Evolutionary conservation across 2,329 filamentous ascomycete genomes (phyloP).

Genomic region (Grosmannia huntii): DNA sequence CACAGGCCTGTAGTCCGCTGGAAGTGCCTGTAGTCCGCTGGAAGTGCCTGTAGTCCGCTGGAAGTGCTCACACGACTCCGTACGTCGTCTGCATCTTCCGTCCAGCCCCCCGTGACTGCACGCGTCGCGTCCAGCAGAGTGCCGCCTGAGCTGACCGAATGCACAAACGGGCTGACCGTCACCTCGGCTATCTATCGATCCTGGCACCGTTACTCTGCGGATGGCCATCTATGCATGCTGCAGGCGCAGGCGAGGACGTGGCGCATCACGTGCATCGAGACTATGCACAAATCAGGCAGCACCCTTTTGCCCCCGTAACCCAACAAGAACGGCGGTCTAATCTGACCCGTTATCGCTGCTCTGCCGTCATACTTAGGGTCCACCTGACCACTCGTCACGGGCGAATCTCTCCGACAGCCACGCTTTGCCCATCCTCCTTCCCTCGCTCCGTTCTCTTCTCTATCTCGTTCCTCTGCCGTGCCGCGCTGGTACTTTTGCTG

Average conservation of each 20-base stretch:
- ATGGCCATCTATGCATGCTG: no score
- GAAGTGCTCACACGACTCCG: no score
- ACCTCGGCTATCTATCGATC: no score
- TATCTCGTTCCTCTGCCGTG: neutral
- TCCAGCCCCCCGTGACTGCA: neutral
- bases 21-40: no score
- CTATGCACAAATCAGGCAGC: no score
- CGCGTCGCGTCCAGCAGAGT: neutral
- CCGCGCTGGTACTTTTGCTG: neutral
- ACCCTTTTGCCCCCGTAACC: neutral
- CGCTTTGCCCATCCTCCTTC: neutral
- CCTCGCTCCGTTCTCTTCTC: neutral
- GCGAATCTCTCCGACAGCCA: neutral
- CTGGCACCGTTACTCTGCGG: no score
- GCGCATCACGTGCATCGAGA: no score
- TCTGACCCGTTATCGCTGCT: neutral
- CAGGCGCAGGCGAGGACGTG: no score
- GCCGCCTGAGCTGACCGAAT: neutral
- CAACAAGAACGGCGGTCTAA: neutral
- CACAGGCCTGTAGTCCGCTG: neutral
- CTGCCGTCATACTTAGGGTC: neutral
- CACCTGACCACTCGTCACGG: neutral
- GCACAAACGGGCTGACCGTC: no score
- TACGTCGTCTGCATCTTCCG: no score
- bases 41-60: neutral